phyloP scores from a whole-genome alignment of 805 yeast genomes.

The Starmera pachycereana region DNA sequence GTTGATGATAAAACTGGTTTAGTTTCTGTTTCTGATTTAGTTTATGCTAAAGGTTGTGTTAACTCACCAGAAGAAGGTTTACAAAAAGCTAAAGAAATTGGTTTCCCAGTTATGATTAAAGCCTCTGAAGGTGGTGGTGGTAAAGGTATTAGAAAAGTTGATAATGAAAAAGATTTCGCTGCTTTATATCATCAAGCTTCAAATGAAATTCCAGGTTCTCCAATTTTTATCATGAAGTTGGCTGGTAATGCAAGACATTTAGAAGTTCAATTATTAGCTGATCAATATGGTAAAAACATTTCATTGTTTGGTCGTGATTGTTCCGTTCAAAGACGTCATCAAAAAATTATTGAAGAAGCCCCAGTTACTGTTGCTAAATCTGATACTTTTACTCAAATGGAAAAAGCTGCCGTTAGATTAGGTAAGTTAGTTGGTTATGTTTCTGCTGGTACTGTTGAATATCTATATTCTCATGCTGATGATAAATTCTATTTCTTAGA shows the following conservation, averaged over 20 bases:
- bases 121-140: conserved; percentile 99
- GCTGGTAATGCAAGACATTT: conserved; percentile 97
- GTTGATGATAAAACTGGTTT: conserved; percentile 61
- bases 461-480: conserved; percentile 86
- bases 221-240: conserved; percentile 93
- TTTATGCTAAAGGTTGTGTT: conserved; percentile 86
- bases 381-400: conserved; percentile 85
- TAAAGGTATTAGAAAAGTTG: conserved; percentile 98
- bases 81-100: conserved; percentile 72
- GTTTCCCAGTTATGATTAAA: conserved; percentile 97
- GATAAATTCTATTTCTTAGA: conserved; percentile 94
- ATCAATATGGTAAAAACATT: conserved; percentile 96
- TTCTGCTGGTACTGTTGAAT: conserved; percentile 98
- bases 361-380: conserved; percentile 92
- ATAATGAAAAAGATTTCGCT: conserved; percentile 66
- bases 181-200: conserved; percentile 86
- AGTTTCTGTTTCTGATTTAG: conserved; percentile 80
- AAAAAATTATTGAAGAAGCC: conserved; percentile 97
- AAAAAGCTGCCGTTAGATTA: conserved; percentile 92
- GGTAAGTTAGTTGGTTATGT: conserved; percentile 97
- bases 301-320: conserved; percentile 98
- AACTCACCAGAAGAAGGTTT: conserved; percentile 82
- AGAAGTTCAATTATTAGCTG: conserved; percentile 96
- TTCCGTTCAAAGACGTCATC: conserved; percentile 99
- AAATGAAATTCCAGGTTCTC: conserved; percentile 97